Evolutionary conservation across 164 flowering plant genomes (phyloP), one percentile per base, ranked within the genome.

Genomic region (Brasenia schreberi): DNA sequence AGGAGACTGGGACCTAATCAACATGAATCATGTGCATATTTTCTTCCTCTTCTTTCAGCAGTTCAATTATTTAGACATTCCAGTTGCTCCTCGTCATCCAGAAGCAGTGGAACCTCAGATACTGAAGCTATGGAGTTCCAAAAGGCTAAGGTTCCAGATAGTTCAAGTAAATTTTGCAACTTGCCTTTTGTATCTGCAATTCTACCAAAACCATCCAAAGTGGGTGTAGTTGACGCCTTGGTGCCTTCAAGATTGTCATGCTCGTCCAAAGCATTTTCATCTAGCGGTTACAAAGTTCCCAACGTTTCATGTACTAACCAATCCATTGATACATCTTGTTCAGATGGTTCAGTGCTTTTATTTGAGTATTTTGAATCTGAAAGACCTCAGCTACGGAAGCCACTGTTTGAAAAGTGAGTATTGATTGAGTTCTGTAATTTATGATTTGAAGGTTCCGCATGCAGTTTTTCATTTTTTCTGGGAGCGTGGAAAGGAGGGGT

Each of bases 41-140:
- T 85, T 82, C 89, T 81, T 61, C 96, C 96, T 52, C 81, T 53
- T 67, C 74, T 89, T 67, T 89, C 96, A 59, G 96, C 90, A 60
- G 74, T 89, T 74, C 96, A 89, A 77, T 80, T 89, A 60, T 89
- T 89, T 74, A 76, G 79, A 23, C 68, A 71, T 42, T 52, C 59
- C 64, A 70, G 69, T 65, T 39, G 63, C 71, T 66, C 66, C 10
- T 69, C 23, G 61, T 43, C 42, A 62, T 45, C 42, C 43, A 33
- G 39, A 33, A 33, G 39, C 39, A 3, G 39, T 33, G 39, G 39
- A 33, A 33, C 39, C 39, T 33, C 39, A 33, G 16, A 64, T 70
- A 11, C 61, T 19, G 69, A 72, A 65, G 66, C 65, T 65, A 58
- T 45, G 11, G 69, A 72, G 67, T 59, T 67, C 65, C 61, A 43